These are phyloP conservation scores for Dactylonectria macrodidyma DNA, from an alignment of 2,329 filamentous ascomycete genomes.

Conservation along the genomic window DNA sequence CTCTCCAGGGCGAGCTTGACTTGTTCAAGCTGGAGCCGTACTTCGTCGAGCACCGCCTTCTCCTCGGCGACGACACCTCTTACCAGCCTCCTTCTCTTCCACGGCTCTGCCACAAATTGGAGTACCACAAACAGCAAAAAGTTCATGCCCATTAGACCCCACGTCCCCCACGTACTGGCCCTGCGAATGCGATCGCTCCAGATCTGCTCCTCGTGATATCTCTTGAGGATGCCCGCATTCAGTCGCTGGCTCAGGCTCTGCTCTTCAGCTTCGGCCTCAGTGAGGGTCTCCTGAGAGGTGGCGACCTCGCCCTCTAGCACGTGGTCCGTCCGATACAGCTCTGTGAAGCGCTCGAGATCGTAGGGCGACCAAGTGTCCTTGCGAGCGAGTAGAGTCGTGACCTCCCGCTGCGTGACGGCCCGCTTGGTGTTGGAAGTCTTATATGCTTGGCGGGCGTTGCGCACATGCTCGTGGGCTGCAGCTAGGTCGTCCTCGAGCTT, in stretches of 20 bases:
- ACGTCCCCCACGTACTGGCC: constrained; percentile 98
- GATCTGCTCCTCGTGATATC: constrained; percentile 99
- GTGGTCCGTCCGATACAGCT: constrained; percentile 92
- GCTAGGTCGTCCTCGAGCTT: constrained; percentile 73
- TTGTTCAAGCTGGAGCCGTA: constrained; percentile 59
- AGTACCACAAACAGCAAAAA: constrained; percentile 89
- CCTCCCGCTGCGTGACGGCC: constrained; percentile 92
- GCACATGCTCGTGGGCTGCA: constrained; percentile 75
- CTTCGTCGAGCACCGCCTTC: constrained; percentile 69
- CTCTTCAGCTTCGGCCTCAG: constrained; percentile 82
- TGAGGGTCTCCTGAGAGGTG: constrained; percentile 79
- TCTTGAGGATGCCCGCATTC: constrained; percentile 85
- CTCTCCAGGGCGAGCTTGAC: constrained; percentile 50
- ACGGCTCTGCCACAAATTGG: constrained; percentile 93
- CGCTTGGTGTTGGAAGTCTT: constrained; percentile 87
- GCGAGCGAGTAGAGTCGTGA: constrained; percentile 91
- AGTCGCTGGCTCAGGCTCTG: constrained; percentile 83
- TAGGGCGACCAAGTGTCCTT: constrained; percentile 91
- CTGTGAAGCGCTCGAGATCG: constrained; percentile 95
- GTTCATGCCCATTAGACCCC: constrained; percentile 98
- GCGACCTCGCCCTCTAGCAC: constrained; percentile 89
- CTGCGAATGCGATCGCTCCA: constrained; percentile 98
- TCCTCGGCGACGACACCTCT: constrained; percentile 86
- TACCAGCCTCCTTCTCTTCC: constrained; percentile 86
- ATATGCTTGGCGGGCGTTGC: constrained; percentile 81